Base-by-base conservation (phyloP, 2,329 filamentous ascomycete species). In the Raffaelea ambrosiae region DNA sequence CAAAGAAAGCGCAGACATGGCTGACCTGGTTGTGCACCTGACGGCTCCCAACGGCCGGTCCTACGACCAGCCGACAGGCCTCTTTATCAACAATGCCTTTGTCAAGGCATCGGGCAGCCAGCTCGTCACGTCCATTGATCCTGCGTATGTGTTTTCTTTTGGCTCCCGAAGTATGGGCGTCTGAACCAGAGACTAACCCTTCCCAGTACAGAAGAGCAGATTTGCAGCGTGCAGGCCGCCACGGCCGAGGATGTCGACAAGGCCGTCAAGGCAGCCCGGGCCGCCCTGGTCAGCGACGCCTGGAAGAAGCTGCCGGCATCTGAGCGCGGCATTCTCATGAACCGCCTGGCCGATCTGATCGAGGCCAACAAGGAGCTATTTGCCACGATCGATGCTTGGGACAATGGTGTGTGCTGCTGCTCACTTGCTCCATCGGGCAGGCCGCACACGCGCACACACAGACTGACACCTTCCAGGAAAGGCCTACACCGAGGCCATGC, bases 361-460 rank as follows among this genome's bases (percentile, higher is more conserved):
- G 64, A 69, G 33, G 51, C 61, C 41, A 58, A 69, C 51, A 52
- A 57, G n/a, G 52, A 59, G 18, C 54, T 52, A 3, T 56, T 71
- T 4, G 62, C 74, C 47, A 71, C 70, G 0, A 59, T 75, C n/a
- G 67, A 93, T 65, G 86, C 88, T 0, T 91, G 85, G 86, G 86
- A 91, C 59, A 90, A 89, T 55, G 87, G 84, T 61, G 86, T 87
- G 60, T 80, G 29, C 18, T 19, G 18, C 13, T n/a, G 4, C 29
- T n/a, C 26, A 18, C 26, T 33, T n/a, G n/a, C n/a, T n/a, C n/a
- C n/a, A n/a, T n/a, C n/a, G n/a, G n/a, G n/a, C n/a, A n/a, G n/a
- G n/a, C n/a, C n/a, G n/a, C 29, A 11, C 14, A 11, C 33, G 18
- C 18, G 10, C 23, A 4, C 33, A 16, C 23, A 19, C 3, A 16